A percentile compares a stretch with the other conserved stretches of the same genome.
Evolutionary conservation across 23 red algal species (phyloP).

Genomic region (Gracilaria caudata): DNA sequence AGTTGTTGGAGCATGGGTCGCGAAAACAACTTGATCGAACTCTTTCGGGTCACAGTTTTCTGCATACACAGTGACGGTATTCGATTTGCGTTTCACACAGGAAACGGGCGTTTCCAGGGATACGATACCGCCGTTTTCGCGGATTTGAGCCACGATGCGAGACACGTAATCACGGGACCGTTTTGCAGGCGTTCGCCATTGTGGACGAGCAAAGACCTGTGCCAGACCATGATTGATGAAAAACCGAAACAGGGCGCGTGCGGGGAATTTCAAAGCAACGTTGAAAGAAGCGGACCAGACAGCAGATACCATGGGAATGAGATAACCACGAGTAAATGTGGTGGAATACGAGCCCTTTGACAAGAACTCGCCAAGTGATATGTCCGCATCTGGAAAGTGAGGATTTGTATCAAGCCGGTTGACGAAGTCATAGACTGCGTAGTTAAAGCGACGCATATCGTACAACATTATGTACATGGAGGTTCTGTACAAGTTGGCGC

Average conservation of each 20-base stretch:
- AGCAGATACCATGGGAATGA: constrained; percentile 91
- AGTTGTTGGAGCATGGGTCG: constrained; percentile 81
- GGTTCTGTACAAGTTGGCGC: constrained; percentile 60
- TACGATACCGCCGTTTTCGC: constrained; percentile 35
- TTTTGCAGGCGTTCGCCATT: constrained; percentile 90
- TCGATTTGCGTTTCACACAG: constrained; percentile 19
- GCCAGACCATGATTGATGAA: constrained; percentile 97
- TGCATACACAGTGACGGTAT: constrained; percentile 41
- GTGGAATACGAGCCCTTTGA: constrained; percentile 65
- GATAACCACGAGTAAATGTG: constrained; percentile 81
- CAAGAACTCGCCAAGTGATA: constrained; percentile 78
- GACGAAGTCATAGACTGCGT: constrained; percentile 63
- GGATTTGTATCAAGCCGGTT: constrained; percentile 48
- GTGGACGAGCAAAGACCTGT: constrained; percentile 84
- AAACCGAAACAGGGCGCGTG: constrained; percentile 79
- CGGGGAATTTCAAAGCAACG: constrained; percentile 77
- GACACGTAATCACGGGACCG: constrained; percentile 79
- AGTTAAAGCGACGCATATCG: constrained; percentile 94
- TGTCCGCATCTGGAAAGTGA: constrained; percentile 30
- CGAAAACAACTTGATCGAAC: constrained; percentile 92
- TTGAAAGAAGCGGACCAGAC: constrained; percentile 87
- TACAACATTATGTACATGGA: constrained; percentile 85
- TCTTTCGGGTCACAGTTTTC: constrained; percentile 27
- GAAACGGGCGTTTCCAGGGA: constrained; percentile 49
- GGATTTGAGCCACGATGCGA: constrained; percentile 40